Evolutionary conservation across 441 rosid genomes (phyloP).

Genomic region (Rhodomyrtus psidioides): DNA sequence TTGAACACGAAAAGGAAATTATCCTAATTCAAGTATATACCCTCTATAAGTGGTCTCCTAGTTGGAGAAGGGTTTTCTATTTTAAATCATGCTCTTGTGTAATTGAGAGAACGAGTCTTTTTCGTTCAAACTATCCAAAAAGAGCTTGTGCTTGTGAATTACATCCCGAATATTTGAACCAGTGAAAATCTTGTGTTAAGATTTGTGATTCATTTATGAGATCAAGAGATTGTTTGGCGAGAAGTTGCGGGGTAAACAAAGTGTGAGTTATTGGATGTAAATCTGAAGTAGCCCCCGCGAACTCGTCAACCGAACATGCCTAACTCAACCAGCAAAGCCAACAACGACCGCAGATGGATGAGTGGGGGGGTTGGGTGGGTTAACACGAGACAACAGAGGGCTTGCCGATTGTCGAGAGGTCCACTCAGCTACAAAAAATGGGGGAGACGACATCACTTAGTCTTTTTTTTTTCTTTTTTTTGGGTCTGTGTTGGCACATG

Average conservation of each 20-base stretch:
- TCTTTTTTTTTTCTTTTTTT: too few relatives aligned
- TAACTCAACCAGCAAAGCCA: background rate
- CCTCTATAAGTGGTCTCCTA: too few relatives aligned
- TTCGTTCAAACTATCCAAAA: too few relatives aligned
- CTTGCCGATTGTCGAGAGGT: background rate
- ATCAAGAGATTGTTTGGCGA: background rate
- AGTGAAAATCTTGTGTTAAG: background rate
- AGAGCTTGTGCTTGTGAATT: background rate
- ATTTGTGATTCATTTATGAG: background rate
- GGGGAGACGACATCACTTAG: background rate
- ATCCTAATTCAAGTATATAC: too few relatives aligned
- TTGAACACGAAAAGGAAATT: too few relatives aligned
- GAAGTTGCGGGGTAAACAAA: too few relatives aligned
- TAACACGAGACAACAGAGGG: background rate
- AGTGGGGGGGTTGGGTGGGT: background rate
- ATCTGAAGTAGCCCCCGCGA: background rate
- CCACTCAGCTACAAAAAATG: background rate
- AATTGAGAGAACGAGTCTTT: background rate
- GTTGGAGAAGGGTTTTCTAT: too few relatives aligned
- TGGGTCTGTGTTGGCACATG: background rate
- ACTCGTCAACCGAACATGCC: background rate
- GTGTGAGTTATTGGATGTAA: background rate
- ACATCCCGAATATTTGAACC: background rate
- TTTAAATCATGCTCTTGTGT: background rate
- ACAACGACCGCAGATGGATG: background rate